Base-by-base conservation (phyloP, 495 filamentous ascomycete genomes). In the Xylaria grammica region DNA sequence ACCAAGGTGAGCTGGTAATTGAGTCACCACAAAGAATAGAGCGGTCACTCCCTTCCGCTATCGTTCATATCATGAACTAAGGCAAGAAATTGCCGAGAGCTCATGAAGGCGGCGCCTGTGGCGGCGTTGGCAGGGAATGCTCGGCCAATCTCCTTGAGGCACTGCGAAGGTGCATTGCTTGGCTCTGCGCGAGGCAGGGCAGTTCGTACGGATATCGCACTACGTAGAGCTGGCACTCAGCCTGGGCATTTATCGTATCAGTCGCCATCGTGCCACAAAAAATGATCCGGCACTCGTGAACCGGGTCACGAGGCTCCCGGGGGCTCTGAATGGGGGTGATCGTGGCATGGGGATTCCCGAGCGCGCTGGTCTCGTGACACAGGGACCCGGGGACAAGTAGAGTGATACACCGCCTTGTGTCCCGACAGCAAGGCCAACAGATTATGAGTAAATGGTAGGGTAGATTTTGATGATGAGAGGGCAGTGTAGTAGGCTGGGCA, bases 301-400 rank as follows among this genome's bases (percentile, higher is more conserved):
- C 51, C 71, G 71, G 71, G 69, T 56, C 20, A 71, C 69, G 20
- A 65, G 66, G 29, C 52, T 73, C 2, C 66, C 66, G 4, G 71
- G 69, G 19, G 55, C 50, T 27, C 71, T 73, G 3, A 64, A 73
- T 19, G 71, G 69, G 6, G 71, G 71, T 5, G 66, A 68, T 51
- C 42, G 69, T 27, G 71, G 71, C 4, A 66, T 71, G 66, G 65
- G 66, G 15, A 73, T 73, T 29, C 70, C 67, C 20, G 71, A 73
- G 15, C 69, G 67, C 29, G 65, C 62, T 40, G 71, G 67, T 19
- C 72, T 74, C 42, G 60, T 66, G 53, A 61, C 69, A 46, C 65
- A 74, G 45, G 63, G 71, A 8, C 55, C 71, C 10, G 63, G 65
- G 44, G 46, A 63, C 34, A 61, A 65, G 26, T 74, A 74, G 22